Conservation (phyloP, 164 flowering plant genomes). For the Saururus chinensis region DNA sequence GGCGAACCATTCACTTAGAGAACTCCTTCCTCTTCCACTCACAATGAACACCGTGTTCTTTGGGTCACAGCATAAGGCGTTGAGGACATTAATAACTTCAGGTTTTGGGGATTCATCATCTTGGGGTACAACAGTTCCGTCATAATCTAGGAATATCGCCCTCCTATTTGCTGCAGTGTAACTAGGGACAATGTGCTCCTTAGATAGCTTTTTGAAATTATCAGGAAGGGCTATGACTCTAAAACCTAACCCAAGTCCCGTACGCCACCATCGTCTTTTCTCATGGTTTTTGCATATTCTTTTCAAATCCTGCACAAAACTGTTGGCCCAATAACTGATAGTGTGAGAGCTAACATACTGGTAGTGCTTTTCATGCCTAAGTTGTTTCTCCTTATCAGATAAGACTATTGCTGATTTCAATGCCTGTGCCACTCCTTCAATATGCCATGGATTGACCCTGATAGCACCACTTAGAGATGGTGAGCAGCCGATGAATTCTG, state of each 20-base stretch:
- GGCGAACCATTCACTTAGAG: slow-evolving; percentile 12
- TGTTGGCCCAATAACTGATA: slow-evolving; percentile 14
- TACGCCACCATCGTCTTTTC: slow-evolving; percentile 11
- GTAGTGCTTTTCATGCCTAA: slow-evolving; percentile 18
- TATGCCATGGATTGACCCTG: slow-evolving; percentile 17
- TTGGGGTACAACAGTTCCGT: slow-evolving; percentile 15
- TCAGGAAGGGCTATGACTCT: slow-evolving; percentile 10
- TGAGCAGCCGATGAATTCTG: slow-evolving; percentile 16
- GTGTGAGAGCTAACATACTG: slow-evolving; percentile 14
- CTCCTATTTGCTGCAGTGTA: slow-evolving; percentile 10
- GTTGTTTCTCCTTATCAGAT: slow-evolving; percentile 8
- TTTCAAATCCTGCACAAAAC: slow-evolving; percentile 11
- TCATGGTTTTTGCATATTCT: slow-evolving; percentile 14
- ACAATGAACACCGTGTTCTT: slow-evolving; percentile 13
- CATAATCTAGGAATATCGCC: slow-evolving; percentile 16
- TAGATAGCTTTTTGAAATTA: slow-evolving; percentile 11
- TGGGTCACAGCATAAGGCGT: slow-evolving; percentile 13
- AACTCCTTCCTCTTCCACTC: slow-evolving; percentile 12
- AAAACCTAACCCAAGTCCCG: slow-evolving; percentile 14
- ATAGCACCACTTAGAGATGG: slow-evolving; percentile 18
- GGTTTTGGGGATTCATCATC: slow-evolving; percentile 8
- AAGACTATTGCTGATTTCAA: slow-evolving; percentile 6
- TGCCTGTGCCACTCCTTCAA: slow-evolving; percentile 14
- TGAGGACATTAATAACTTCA: slow-evolving; percentile 14
- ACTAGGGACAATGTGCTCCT: slow-evolving; percentile 12